These are phyloP conservation scores for Protea cynaroides DNA, from an alignment of 164 flowering plant species.

Conservation along the genomic window DNA sequence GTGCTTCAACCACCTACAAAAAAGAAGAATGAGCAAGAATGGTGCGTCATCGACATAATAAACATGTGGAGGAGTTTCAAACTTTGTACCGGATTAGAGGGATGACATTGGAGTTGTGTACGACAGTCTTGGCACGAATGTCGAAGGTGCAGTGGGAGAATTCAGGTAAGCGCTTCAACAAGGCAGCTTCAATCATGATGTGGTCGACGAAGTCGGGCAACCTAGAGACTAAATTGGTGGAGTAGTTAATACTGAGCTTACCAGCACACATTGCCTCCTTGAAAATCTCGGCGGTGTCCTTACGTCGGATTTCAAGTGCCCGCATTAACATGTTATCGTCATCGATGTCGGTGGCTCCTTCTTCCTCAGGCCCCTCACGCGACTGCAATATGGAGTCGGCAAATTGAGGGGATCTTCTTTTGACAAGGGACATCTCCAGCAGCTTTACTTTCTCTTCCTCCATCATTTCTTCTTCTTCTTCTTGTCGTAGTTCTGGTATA, in stretches of 20 bases:
- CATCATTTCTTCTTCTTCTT: conserved; percentile 5
- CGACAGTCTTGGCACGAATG: conserved; percentile 48
- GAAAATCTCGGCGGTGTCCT: conserved; percentile 58
- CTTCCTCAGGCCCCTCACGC: conserved; percentile 12
- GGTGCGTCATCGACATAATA: not conserved
- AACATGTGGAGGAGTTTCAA: not conserved
- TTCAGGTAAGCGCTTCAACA: conserved; percentile 56
- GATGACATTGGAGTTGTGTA: conserved; percentile 57
- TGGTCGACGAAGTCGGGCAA: conserved; percentile 56
- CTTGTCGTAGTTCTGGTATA: not conserved
- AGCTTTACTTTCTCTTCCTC: conserved; percentile 32
- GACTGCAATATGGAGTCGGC: conserved; percentile 59
- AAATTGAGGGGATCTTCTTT: conserved; percentile 54
- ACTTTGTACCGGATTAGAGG: conserved; percentile 64
- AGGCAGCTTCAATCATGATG: conserved; percentile 75
- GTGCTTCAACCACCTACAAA: conserved; percentile 89
- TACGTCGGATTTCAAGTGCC: conserved; percentile 69
- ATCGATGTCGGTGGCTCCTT: conserved; percentile 19
- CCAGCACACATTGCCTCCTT: conserved; percentile 52
- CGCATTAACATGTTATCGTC: conserved; percentile 45
- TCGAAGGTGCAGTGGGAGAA: conserved; percentile 49
- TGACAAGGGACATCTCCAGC: conserved; percentile 34
- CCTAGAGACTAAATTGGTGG: conserved; percentile 42
- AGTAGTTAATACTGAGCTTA: conserved; percentile 72
- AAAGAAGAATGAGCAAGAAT: not conserved